Evolutionary conservation across 78 protist species (phyloP), one percentile per base, ranked within the genome.

Genomic region (Polysphondylium violaceum): DNA sequence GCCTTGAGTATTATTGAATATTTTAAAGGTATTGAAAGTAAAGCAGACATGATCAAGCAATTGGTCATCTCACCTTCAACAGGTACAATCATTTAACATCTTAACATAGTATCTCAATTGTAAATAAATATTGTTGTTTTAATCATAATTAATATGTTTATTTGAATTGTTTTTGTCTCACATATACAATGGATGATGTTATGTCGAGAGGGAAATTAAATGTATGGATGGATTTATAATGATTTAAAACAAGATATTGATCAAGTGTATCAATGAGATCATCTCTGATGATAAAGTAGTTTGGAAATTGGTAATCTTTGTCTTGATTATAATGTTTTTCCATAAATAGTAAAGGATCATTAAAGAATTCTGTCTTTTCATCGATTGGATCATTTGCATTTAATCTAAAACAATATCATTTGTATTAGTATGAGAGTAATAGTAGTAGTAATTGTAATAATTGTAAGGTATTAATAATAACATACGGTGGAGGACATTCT

Each of bases 401-500:
- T 17, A 58, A 67, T 41, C 72, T 71, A 29, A 29, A 27, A 60
- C 7, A 29, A 60, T 56, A 56, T 12, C 11, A 19, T 56, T 16
- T 56, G 61, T 17, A 56, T 23, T 7, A 68, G 35, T 23, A 40
- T 44, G 5, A 25, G 5, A 27, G 8, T 14, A 4, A 29, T 60
- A 27, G 36, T 47, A 1, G 1, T 36, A 55, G 2, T 21, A 0
- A 12, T n/a, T 31, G 35, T n/a, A 17, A 2, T 61, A 44, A 19
- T 60, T 64, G 41, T 33, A 73, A 19, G 41, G 40, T 11, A 59
- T 61, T n/a, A 40, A 21, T 9, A 41, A n/a, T 5, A 0, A 79
- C 89, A 38, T 79, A 79, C 89, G 91, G 79, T 69, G 91, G 91
- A 44, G 91, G 91, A 58, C 93, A 87, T 43, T 87, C 78, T 16